A percentile compares a stretch with the other conserved stretches of the same genome.
Evolutionary conservation across 2,329 filamentous ascomycete genomes (phyloP).

Genomic region (Aspergillus novofumigatus): DNA sequence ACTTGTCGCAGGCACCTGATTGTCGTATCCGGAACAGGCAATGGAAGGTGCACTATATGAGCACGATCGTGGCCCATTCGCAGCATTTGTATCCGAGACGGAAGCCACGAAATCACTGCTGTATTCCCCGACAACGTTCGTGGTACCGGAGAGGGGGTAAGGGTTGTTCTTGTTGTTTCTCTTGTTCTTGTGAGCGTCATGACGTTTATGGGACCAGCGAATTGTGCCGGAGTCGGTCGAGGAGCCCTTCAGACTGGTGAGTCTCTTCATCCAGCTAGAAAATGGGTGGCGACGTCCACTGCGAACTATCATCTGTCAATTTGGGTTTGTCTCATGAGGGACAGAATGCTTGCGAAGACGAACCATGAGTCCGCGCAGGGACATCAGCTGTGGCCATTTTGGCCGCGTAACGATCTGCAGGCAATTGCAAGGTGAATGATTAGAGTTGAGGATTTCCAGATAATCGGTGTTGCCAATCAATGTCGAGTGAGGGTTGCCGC

Average conservation of each 20-base stretch:
- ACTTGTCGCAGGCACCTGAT: constrained; percentile 57
- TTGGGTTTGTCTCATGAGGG: constrained; percentile 3
- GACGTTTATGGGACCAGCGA: constrained; percentile 38
- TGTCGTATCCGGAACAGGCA: constrained; percentile 58
- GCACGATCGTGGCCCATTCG: constrained; percentile 51
- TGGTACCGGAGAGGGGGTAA: constrained; percentile 76
- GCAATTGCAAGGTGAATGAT: neutral
- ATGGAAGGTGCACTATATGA: constrained; percentile 58
- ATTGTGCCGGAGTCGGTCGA: constrained; percentile 51
- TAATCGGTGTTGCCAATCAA: neutral
- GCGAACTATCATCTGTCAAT: constrained; percentile 52
- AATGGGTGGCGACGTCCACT: constrained; percentile 78
- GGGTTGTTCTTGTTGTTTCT: constrained; percentile 74
- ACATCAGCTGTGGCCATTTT: constrained; percentile 32
- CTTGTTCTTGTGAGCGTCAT: constrained; percentile 43
- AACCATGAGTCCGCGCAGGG: constrained; percentile 45
- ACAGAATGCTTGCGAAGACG: constrained; percentile 11
- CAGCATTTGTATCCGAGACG: constrained; percentile 48
- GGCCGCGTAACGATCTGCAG: neutral
- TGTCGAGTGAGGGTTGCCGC: neutral
- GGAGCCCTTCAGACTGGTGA: constrained; percentile 75
- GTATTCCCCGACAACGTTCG: constrained; percentile 39
- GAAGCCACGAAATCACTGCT: constrained; percentile 46
- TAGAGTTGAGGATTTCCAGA: neutral
- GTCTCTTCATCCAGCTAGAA: constrained; percentile 87